Percentiles rank a stretch among this genome's conserved stretches.
Conservation (phyloP, 768 basidiomycete genomes). For the Naganishia friedmannii region DNA sequence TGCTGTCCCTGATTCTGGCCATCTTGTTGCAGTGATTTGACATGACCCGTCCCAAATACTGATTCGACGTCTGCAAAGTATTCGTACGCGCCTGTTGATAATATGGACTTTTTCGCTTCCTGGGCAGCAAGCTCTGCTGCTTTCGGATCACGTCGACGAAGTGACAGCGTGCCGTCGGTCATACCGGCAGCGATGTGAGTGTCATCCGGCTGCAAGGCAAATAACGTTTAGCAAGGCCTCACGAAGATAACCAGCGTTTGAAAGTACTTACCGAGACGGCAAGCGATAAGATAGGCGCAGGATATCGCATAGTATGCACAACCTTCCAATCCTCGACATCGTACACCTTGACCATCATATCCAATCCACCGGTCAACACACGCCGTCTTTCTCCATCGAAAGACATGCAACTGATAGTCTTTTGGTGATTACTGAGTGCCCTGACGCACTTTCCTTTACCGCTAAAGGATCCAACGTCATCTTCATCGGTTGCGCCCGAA, state of each 20-base stretch:
- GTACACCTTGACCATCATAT: slow-evolving; percentile 99
- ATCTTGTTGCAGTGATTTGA: slow-evolving; percentile 48
- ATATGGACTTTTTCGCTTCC: slow-evolving; percentile 51
- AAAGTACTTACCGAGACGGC: slow-evolving; percentile 74
- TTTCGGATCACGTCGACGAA: slow-evolving; percentile 80
- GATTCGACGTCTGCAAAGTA: slow-evolving; percentile 62
- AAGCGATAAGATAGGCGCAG: slow-evolving; percentile 82
- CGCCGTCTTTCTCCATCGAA: slow-evolving; percentile 74
- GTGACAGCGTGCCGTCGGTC: slow-evolving; percentile 96
- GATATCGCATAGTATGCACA: slow-evolving; percentile 97
- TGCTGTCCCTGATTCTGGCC: slow-evolving; percentile 10
- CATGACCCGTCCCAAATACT: slow-evolving; percentile 58
- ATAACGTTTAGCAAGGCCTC: neutral
- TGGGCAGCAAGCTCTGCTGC: slow-evolving; percentile 58
- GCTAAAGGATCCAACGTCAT: slow-evolving; percentile 57
- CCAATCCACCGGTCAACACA: slow-evolving; percentile 82
- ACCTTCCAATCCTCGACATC: slow-evolving; percentile 88
- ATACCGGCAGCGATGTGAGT: slow-evolving; percentile 96
- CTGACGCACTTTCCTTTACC: slow-evolving; percentile 76
- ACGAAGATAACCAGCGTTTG: neutral
- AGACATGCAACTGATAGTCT: slow-evolving; percentile 84
- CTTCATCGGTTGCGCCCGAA: slow-evolving; percentile 7
- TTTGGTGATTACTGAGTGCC: slow-evolving; percentile 95
- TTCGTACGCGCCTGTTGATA: slow-evolving; percentile 64
- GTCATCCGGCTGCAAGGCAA: slow-evolving; percentile 72